Evolutionary conservation across 2,329 filamentous ascomycete species (phyloP).

Genomic region (Periconia macrospinosa): DNA sequence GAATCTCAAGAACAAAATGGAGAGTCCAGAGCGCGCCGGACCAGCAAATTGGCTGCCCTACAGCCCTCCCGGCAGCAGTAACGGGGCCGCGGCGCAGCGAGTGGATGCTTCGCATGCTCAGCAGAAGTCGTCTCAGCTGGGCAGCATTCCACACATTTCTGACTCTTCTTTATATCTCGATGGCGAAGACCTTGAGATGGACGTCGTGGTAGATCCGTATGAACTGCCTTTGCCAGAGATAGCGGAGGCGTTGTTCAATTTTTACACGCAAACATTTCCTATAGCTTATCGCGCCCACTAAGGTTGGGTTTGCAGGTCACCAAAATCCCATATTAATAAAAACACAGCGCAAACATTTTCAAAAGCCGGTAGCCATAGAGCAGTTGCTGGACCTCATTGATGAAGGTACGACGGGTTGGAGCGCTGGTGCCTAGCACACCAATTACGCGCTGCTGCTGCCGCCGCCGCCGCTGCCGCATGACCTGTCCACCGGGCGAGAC

Average conservation of each 20-base stretch:
- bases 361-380: no score
- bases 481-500: no score
- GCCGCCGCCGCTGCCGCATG: no score
- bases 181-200: slow-evolving; percentile 19
- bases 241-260: slow-evolving; percentile 29
- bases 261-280: slow-evolving; percentile 33
- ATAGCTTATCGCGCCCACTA: no score
- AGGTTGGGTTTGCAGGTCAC: no score
- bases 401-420: no score
- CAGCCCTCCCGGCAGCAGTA: background rate
- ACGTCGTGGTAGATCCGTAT: slow-evolving; percentile 17
- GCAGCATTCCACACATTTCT: background rate
- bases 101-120: background rate
- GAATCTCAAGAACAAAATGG: slow-evolving; percentile 1
- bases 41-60: background rate
- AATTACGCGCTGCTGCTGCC: no score
- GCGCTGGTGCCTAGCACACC: no score
- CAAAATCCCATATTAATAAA: no score
- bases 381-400: no score
- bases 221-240: slow-evolving; percentile 27
- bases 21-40: slow-evolving; percentile 2
- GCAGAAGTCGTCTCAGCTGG: background rate
- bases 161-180: slow-evolving; percentile 26
- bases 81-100: background rate
- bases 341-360: no score